phyloP scores from a whole-genome alignment of 139 green algal species.

The Dunaliella primolecta region DNA sequence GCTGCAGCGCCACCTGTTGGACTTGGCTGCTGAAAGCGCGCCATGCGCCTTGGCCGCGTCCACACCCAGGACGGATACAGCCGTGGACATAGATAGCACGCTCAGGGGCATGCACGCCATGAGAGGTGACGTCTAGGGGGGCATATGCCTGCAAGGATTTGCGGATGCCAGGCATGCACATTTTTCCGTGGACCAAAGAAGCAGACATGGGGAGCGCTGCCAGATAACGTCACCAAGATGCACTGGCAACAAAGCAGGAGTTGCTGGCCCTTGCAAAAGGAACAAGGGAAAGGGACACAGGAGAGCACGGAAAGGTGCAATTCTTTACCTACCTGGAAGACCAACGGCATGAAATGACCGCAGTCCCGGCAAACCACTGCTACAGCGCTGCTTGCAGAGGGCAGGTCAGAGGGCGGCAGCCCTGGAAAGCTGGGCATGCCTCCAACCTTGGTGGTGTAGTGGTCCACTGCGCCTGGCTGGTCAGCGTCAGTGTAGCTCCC shows the following conservation, averaged over 20 bases:
- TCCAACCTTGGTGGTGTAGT: constrained; percentile 41
- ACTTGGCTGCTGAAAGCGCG: constrained; percentile 44
- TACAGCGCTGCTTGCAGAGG: background rate
- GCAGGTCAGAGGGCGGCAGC: background rate
- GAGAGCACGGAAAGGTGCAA: no score
- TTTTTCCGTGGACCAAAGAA: no score
- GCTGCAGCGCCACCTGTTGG: no score
- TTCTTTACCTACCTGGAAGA: constrained; percentile 63
- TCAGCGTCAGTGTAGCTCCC: constrained; percentile 13
- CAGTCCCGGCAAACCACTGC: constrained; percentile 37
- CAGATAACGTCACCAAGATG: no score
- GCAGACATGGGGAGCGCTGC: no score
- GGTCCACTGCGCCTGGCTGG: background rate
- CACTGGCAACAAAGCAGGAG: background rate
- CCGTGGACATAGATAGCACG: constrained; percentile 9
- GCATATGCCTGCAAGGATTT: constrained; percentile 48
- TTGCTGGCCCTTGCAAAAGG: background rate
- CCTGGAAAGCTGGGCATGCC: constrained; percentile 7
- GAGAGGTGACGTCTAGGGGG: background rate
- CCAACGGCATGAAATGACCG: constrained; percentile 30
- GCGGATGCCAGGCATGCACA: no score
- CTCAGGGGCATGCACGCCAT: background rate
- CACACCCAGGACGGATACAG: constrained; percentile 37
- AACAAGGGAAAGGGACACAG: background rate
- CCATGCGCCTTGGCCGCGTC: constrained; percentile 39